Evolutionary conservation across 352 stramenopile species (phyloP).

Genomic region (Pilasporangium apinafurcum): DNA sequence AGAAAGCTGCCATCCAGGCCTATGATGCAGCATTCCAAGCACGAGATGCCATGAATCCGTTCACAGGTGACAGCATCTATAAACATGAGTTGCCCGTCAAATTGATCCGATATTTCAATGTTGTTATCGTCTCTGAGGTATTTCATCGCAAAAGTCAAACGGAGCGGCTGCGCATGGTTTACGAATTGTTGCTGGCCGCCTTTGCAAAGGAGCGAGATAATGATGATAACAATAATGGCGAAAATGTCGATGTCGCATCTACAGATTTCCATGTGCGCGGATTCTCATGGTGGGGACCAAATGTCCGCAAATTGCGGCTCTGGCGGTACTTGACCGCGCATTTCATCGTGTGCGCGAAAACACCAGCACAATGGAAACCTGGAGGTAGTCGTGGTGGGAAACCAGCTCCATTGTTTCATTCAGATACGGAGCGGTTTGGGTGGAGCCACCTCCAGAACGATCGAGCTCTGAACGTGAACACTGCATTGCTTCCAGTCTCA

Average conservation of each 20-base stretch:
- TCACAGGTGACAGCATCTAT: constrained; percentile 14
- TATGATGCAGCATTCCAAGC: constrained; percentile 26
- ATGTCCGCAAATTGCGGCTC: constrained; percentile 28
- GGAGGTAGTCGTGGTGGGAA: constrained; percentile 2
- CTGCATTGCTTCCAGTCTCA: constrained; percentile 21
- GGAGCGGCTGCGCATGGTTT: constrained; percentile 41
- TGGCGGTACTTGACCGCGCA: constrained; percentile 38
- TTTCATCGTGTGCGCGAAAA: constrained; percentile 39
- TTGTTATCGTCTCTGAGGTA: constrained; percentile 37
- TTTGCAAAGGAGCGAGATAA: background rate
- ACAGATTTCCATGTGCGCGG: constrained; percentile 14
- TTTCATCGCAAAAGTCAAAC: constrained; percentile 42
- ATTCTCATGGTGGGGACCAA: constrained; percentile 23
- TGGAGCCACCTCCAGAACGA: constrained; percentile 46
- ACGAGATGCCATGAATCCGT: constrained; percentile 32
- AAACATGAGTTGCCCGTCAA: constrained; percentile 21
- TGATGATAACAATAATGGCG: background rate
- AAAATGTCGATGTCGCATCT: constrained; percentile 1
- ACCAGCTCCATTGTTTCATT: background rate
- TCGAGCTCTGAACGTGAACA: constrained; percentile 30
- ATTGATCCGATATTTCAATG: constrained; percentile 32
- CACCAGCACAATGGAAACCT: constrained; percentile 28
- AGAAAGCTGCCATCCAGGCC: constrained; percentile 32
- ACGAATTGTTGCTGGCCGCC: constrained; percentile 16
- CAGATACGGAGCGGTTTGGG: constrained; percentile 48